phyloP scores from a whole-genome alignment of 345 rosid species.

The Boechera stricta region DNA sequence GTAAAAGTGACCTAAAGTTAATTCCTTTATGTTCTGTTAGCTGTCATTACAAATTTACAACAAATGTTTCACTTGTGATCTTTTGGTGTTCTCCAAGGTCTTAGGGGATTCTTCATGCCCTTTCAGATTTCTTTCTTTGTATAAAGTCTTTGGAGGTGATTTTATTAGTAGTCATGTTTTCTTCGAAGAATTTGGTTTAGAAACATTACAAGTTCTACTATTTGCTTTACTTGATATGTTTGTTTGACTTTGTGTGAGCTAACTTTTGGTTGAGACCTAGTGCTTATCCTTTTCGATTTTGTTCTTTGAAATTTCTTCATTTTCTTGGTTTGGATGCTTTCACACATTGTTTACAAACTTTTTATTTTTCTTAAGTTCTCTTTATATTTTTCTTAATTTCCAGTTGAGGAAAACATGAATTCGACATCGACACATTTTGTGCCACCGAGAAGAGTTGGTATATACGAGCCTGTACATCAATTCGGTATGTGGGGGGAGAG shows the following conservation, averaged over 20 bases:
- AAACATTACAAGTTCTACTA: conserved; percentile 1
- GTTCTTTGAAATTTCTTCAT: not conserved
- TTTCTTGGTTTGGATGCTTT: conserved; percentile 12
- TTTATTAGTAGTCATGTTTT: not conserved
- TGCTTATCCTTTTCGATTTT: not conserved
- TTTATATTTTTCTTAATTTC: not conserved
- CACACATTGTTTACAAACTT: conserved; percentile 19
- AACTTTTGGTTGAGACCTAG: conserved; percentile 25
- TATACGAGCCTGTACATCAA: conserved; percentile 79
- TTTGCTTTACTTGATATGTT: conserved; percentile 16
- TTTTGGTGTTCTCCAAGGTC: conserved; percentile 27
- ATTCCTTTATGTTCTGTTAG: conserved; percentile 26
- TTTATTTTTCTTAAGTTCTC: not conserved
- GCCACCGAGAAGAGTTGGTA: conserved; percentile 67
- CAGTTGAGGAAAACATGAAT: conserved; percentile 60
- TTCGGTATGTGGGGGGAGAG: conserved; percentile 86
- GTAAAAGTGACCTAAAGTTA: not conserved
- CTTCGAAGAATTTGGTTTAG: not conserved
- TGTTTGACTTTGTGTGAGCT: conserved; percentile 12
- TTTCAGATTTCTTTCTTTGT: not conserved
- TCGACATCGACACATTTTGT: conserved; percentile 80
- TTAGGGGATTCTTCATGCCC: conserved; percentile 24
- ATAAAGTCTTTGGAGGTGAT: not conserved
- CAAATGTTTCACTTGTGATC: conserved; percentile 34
- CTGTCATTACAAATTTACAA: not conserved